These are phyloP conservation scores for Lepiota venenata DNA, from an alignment of 768 basidiomycete genomes.

Conservation along the genomic window DNA sequence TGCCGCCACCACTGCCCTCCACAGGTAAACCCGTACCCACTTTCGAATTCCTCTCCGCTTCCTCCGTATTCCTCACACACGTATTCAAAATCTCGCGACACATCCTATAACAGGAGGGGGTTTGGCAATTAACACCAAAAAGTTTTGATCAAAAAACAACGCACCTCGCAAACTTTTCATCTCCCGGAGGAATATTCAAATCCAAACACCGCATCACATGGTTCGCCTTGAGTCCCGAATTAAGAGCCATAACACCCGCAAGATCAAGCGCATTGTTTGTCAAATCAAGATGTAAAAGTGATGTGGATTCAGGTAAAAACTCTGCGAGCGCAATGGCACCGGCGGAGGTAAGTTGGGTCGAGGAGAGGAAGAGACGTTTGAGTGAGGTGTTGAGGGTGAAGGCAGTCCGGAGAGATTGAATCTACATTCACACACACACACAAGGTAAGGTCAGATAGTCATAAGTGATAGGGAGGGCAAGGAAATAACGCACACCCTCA, in stretches of 20 bases:
- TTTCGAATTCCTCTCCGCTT: constrained; percentile 52
- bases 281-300: constrained; percentile 88
- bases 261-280: constrained; percentile 81
- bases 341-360: constrained; percentile 72
- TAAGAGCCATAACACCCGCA: constrained; percentile 91
- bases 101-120: too few species aligned
- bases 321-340: constrained; percentile 96
- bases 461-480: background rate
- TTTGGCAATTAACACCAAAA: too few species aligned
- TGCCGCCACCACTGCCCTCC: too few species aligned
- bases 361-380: constrained; percentile 88
- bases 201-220: constrained; percentile 89
- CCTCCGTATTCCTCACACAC: constrained; percentile 93
- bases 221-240: constrained; percentile 81
- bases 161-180: constrained; percentile 74
- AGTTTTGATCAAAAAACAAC: constrained; percentile 18
- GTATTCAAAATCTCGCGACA: constrained; percentile 87
- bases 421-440: constrained; percentile 32
- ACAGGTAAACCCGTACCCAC: constrained; percentile 17
- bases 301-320: constrained; percentile 88
- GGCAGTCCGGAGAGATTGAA: constrained; percentile 85
- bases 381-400: constrained; percentile 91
- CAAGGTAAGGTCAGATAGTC: background rate
- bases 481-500: constrained; percentile 70
- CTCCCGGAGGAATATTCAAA: constrained; percentile 83